Percentiles rank a stretch among this genome's conserved stretches.
phyloP scores from a whole-genome alignment of 1,284 basidiomycete genomes.

The Rhizoctonia solani region DNA sequence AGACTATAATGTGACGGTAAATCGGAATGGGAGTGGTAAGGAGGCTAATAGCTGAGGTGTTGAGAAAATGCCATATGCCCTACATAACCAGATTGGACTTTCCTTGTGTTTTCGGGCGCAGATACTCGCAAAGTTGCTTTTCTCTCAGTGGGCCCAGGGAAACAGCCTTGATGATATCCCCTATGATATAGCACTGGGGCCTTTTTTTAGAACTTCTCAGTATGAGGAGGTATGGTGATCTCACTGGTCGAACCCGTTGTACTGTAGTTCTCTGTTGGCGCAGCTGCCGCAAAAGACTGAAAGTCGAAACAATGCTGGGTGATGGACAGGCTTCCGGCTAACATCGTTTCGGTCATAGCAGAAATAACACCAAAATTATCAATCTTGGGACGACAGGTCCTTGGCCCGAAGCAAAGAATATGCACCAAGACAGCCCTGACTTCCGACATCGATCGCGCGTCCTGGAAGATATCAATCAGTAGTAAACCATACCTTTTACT shows the following conservation, averaged over 20 bases:
- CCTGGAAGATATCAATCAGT: not conserved
- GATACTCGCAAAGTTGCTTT: not conserved
- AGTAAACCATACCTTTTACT: constrained; percentile 59
- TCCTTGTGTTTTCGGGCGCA: not conserved
- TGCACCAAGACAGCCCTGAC: constrained; percentile 52
- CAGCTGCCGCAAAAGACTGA: constrained; percentile 42
- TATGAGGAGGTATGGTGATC: constrained; percentile 34
- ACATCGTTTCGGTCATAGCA: constrained; percentile 55
- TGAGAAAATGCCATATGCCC: no score
- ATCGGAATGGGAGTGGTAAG: constrained; percentile 14
- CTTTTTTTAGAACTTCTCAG: constrained; percentile 11
- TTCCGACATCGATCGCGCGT: not conserved
- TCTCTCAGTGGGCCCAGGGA: constrained; percentile 56
- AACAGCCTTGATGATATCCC: constrained; percentile 42
- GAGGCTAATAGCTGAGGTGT: constrained; percentile 36
- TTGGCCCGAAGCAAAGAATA: constrained; percentile 66
- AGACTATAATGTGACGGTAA: constrained; percentile 59
- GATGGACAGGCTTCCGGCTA: constrained; percentile 57
- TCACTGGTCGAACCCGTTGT: constrained; percentile 25
- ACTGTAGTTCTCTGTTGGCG: not conserved
- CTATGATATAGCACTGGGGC: constrained; percentile 22
- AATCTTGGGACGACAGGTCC: constrained; percentile 55
- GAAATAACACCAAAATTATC: constrained; percentile 67
- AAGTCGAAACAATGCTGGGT: constrained; percentile 54
- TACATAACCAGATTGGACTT: constrained; percentile 1